Conservation (phyloP, 1,139 yeast genomes). For the Suhomyces choctaworum region DNA sequence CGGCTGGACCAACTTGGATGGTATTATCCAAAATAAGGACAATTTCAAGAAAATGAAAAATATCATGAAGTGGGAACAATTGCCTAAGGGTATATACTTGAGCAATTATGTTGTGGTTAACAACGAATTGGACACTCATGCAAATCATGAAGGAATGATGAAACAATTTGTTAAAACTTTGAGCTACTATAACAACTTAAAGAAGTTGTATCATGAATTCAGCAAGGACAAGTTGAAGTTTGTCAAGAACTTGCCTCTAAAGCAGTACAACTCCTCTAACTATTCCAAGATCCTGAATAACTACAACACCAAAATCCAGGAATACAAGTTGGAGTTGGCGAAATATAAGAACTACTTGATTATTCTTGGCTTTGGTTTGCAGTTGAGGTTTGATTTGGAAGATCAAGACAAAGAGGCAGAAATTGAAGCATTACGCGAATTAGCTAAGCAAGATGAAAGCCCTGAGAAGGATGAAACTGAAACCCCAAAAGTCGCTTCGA, state of each 20-base stretch:
- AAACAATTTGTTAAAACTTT: slow-evolving; percentile 48
- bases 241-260: slow-evolving; percentile 29
- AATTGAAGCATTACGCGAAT: slow-evolving; percentile 8
- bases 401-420: slow-evolving; percentile 29
- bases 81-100: slow-evolving; percentile 46
- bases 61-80: slow-evolving; percentile 44
- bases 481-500: slow-evolving; percentile 2
- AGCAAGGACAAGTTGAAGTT: slow-evolving; percentile 33
- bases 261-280: slow-evolving; percentile 34
- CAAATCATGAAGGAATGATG: slow-evolving; percentile 46
- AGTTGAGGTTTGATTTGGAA: slow-evolving; percentile 46
- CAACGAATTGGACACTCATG: slow-evolving; percentile 20
- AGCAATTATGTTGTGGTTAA: slow-evolving; percentile 34
- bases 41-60: slow-evolving; percentile 37
- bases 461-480: slow-evolving; percentile 15
- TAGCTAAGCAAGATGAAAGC: slow-evolving; percentile 16
- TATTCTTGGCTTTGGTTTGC: slow-evolving; percentile 50
- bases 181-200: slow-evolving; percentile 45
- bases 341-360: slow-evolving; percentile 49
- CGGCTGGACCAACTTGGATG: slow-evolving; percentile 70
- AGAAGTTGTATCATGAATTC: slow-evolving; percentile 39
- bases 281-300: slow-evolving; percentile 37
- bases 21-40: slow-evolving; percentile 29
- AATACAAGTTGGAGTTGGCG: slow-evolving; percentile 45
- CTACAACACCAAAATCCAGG: slow-evolving; percentile 41